These are phyloP conservation scores for Rhodotorula diobovata DNA, from an alignment of 768 basidiomycete species.

Conservation along the genomic window DNA sequence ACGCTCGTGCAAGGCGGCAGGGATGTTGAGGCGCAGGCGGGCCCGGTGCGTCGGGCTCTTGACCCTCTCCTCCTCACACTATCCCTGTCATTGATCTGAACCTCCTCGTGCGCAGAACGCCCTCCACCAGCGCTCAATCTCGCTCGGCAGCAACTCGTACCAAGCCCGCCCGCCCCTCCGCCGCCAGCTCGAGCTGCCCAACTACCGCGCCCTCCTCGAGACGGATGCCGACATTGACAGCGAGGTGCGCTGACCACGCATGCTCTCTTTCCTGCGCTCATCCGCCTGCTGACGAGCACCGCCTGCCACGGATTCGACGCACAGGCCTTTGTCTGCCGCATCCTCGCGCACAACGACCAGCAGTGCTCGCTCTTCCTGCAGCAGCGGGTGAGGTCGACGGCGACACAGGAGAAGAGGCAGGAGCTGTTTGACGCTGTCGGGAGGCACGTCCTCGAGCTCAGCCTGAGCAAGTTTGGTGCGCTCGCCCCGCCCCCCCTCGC, in stretches of 20 bases:
- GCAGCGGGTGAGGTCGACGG: conserved; percentile 20
- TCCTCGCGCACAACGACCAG: conserved; percentile 33
- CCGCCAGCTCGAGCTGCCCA: conserved; percentile 5
- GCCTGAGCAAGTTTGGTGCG: conserved; percentile 34
- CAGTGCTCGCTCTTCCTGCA: conserved; percentile 39
- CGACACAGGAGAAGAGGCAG: not conserved
- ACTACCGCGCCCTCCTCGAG: conserved; percentile 30
- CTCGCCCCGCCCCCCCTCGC: not conserved
- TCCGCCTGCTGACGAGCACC: no score
- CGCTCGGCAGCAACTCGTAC: not conserved
- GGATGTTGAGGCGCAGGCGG: not conserved
- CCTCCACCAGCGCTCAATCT: not conserved
- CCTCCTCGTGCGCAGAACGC: not conserved
- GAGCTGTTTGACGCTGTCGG: conserved; percentile 20
- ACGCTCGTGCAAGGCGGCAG: no score
- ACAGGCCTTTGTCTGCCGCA: conserved; percentile 31
- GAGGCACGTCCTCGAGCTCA: conserved; percentile 9
- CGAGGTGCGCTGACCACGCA: conserved; percentile 5
- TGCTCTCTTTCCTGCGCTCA: not conserved
- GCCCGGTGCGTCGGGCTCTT: not conserved
- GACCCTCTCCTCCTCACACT: not conserved
- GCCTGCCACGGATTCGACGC: fast-evolving
- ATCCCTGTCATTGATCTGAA: no score
- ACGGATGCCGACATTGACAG: conserved; percentile 26
- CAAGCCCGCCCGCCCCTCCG: not conserved